Evolutionary conservation across 2,329 filamentous ascomycete species (phyloP).

Genomic region (Beauveria sp.): DNA sequence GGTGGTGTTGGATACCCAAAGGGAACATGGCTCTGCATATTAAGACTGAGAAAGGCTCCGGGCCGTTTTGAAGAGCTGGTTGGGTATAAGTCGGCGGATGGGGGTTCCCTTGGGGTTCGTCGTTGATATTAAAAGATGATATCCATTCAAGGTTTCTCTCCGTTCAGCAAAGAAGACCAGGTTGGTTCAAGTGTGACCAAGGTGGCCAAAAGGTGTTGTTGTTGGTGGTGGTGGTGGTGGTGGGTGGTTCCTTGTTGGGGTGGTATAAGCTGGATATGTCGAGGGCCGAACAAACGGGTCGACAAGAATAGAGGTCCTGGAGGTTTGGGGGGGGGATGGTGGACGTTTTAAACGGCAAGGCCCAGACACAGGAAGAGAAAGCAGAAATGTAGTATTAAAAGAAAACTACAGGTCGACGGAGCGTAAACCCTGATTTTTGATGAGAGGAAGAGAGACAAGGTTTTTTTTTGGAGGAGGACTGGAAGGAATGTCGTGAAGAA

Average conservation of each 20-base stretch:
- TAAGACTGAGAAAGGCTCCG: constrained; percentile 30
- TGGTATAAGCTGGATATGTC: constrained; percentile 4
- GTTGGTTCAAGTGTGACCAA: background rate
- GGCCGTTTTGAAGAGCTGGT: constrained; percentile 10
- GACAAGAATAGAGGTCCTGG: background rate
- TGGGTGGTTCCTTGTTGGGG: background rate
- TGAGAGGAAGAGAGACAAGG: background rate
- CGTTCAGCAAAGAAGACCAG: background rate
- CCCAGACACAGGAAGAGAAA: background rate
- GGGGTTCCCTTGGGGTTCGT: background rate
- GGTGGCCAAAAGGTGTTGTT: background rate
- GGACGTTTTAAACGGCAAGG: background rate
- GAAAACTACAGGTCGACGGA: constrained; percentile 4
- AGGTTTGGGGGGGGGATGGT: no score
- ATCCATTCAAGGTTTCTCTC: constrained; percentile 6
- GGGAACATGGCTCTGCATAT: constrained; percentile 52
- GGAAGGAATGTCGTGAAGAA: constrained; percentile 12
- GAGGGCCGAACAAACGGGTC: constrained; percentile 11
- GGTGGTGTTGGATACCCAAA: constrained; percentile 52
- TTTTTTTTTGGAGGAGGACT: background rate
- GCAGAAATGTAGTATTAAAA: constrained; percentile 5
- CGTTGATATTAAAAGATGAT: constrained; percentile 3
- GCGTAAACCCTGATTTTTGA: background rate
- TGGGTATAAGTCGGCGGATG: background rate
- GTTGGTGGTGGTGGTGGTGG: background rate